phyloP scores from a whole-genome alignment of 2,329 filamentous ascomycete species.

The Graphium sp. region DNA sequence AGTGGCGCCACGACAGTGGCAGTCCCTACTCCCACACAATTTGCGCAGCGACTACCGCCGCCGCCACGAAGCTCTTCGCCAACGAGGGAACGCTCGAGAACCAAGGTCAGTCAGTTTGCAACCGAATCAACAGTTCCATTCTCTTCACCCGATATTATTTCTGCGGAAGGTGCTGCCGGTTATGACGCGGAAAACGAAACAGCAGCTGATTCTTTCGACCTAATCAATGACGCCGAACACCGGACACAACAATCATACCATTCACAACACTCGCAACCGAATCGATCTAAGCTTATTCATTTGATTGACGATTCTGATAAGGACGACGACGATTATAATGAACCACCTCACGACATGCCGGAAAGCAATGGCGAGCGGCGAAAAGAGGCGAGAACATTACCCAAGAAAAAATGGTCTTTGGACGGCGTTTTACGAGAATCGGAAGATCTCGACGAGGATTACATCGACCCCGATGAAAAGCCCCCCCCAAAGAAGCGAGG shows the following conservation, averaged over 20 bases:
- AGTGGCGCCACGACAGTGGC: constrained; percentile 16
- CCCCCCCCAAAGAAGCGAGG: no score
- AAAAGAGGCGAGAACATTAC: constrained; percentile 4
- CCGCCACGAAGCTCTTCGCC: not conserved
- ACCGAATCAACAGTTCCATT: not conserved
- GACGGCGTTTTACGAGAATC: no score
- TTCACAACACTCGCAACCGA: constrained; percentile 1
- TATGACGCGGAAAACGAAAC: not conserved
- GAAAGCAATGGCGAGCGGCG: not conserved
- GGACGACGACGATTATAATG: constrained; percentile 4
- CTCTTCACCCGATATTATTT: constrained; percentile 9
- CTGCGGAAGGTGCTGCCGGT: not conserved
- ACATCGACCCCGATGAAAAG: no score
- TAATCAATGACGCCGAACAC: not conserved
- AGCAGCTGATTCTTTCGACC: no score
- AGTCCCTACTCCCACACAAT: constrained; percentile 15
- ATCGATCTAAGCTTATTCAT: constrained; percentile 1
- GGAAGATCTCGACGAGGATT: no score
- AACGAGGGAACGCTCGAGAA: not conserved
- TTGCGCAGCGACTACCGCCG: not conserved
- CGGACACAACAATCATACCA: not conserved
- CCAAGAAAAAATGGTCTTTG: constrained; percentile 10
- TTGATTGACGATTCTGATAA: constrained; percentile 5
- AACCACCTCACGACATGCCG: not conserved
- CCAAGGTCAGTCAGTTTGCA: not conserved